These are phyloP conservation scores for Tuber calosporum DNA, from an alignment of 495 filamentous ascomycete species.

Conservation along the genomic window DNA sequence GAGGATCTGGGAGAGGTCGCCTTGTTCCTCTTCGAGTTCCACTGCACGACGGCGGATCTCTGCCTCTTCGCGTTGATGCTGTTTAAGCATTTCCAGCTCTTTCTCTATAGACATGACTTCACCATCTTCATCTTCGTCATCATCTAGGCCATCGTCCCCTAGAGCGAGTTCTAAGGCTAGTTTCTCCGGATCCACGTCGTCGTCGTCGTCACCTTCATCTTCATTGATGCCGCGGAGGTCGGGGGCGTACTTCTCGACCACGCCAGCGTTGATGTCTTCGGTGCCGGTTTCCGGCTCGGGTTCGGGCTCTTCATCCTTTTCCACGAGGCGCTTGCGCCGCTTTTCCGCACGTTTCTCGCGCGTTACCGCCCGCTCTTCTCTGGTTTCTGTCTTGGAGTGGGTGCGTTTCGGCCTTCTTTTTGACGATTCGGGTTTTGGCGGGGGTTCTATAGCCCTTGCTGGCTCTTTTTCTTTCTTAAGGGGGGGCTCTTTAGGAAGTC, in stretches of 20 bases:
- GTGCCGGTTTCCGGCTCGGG: not conserved
- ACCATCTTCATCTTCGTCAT: conserved; percentile 18
- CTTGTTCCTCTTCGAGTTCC: not conserved
- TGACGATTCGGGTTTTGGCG: not conserved
- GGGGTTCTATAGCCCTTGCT: not conserved
- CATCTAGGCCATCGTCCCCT: not conserved
- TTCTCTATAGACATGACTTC: conserved; percentile 24
- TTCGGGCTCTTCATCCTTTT: not conserved
- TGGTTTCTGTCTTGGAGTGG: conserved; percentile 2
- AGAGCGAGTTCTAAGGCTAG: not conserved
- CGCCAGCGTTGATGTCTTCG: not conserved
- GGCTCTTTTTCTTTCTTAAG: conserved; percentile 6
- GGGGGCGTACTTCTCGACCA: not conserved
- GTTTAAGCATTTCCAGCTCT: conserved; percentile 11
- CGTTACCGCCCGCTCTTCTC: not conserved
- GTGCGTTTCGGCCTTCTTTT: conserved; percentile 1
- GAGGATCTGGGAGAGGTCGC: conserved; percentile 9
- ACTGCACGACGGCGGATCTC: not conserved
- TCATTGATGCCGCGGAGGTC: not conserved
- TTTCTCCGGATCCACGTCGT: not conserved
- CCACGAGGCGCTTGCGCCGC: not conserved
- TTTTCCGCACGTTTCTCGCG: not conserved
- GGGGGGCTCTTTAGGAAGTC: not conserved
- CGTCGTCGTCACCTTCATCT: not conserved
- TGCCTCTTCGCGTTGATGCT: not conserved